These are phyloP conservation scores for Ustanciosporium gigantosporum DNA, from an alignment of 1,284 basidiomycete species.

Conservation along the genomic window DNA sequence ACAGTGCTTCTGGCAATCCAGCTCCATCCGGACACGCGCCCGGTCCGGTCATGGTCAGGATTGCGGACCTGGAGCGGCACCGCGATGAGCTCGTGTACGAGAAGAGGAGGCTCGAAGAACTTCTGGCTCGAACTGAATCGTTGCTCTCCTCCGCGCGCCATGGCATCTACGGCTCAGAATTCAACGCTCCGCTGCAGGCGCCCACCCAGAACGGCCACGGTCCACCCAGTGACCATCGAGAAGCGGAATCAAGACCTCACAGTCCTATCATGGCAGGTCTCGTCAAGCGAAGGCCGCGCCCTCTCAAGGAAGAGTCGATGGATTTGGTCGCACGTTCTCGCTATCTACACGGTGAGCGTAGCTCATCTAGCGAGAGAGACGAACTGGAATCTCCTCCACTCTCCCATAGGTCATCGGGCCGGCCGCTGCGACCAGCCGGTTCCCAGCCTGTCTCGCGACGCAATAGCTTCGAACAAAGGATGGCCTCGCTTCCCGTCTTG, in stretches of 20 bases:
- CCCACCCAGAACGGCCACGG: neutral
- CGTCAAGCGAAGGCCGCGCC: neutral
- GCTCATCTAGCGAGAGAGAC: slow-evolving; percentile 36
- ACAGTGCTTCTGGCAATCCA: neutral
- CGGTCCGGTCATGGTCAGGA: slow-evolving; percentile 6
- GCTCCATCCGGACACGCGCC: neutral
- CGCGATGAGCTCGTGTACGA: slow-evolving; percentile 50
- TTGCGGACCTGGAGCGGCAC: slow-evolving; percentile 47
- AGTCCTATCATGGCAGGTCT: neutral
- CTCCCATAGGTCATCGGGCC: slow-evolving; percentile 4
- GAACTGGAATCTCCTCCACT: slow-evolving; percentile 34
- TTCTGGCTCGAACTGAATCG: slow-evolving; percentile 47
- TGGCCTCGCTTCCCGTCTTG: slow-evolving; percentile 41
- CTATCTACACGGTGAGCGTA: too few relatives aligned
- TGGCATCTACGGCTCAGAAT: neutral
- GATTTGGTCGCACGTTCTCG: too few relatives aligned
- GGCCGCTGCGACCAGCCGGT: slow-evolving; percentile 5
- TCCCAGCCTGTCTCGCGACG: slow-evolving; percentile 18
- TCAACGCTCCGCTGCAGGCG: neutral
- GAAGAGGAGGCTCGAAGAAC: slow-evolving; percentile 43
- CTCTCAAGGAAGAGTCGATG: slow-evolving; percentile 13
- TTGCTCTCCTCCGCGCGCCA: slow-evolving; percentile 30
- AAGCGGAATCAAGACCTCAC: neutral
- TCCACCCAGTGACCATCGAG: neutral
- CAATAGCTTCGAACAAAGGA: slow-evolving; percentile 46